Conservation (phyloP, 495 filamentous ascomycete species). For the Hyaloscypha hepaticicola region DNA sequence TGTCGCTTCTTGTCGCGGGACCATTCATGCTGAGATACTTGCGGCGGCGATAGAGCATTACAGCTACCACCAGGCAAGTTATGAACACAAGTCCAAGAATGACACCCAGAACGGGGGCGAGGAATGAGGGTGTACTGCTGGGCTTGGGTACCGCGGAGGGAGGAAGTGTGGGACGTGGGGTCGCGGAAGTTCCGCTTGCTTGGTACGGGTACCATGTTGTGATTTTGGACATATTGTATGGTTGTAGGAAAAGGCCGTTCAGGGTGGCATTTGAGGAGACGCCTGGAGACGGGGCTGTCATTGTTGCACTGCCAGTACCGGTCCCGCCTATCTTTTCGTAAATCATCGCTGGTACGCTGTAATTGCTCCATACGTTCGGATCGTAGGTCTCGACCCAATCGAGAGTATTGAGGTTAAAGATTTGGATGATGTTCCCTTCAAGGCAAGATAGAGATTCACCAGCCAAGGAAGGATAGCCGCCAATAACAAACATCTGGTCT, state of each 20-base stretch:
- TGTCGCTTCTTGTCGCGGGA: constrained; percentile 41
- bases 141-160: constrained; percentile 2
- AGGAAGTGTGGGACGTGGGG: constrained; percentile 8
- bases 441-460: constrained; percentile 44
- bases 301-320: constrained; percentile 57
- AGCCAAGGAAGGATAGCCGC: constrained; percentile 43
- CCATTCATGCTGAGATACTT: constrained; percentile 38
- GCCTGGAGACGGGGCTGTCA: constrained; percentile 37
- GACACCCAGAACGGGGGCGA: constrained; percentile 65
- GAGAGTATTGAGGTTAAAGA: constrained; percentile 63
- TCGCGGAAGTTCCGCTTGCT: neutral
- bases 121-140: constrained; percentile 54
- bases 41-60: constrained; percentile 56
- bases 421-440: constrained; percentile 47
- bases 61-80: constrained; percentile 47
- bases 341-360: constrained; percentile 60
- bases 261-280: constrained; percentile 54
- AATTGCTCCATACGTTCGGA: constrained; percentile 54
- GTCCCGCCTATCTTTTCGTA: constrained; percentile 59
- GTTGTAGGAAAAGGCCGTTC: constrained; percentile 48
- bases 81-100: constrained; percentile 59
- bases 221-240: constrained; percentile 58
- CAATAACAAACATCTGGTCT: constrained; percentile 72
- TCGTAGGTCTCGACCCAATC: constrained; percentile 60
- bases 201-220: constrained; percentile 58